Evolutionary conservation across 257 asterid species (phyloP), one percentile per base, ranked within the genome.

Genomic region (Ophiorrhiza pumila): DNA sequence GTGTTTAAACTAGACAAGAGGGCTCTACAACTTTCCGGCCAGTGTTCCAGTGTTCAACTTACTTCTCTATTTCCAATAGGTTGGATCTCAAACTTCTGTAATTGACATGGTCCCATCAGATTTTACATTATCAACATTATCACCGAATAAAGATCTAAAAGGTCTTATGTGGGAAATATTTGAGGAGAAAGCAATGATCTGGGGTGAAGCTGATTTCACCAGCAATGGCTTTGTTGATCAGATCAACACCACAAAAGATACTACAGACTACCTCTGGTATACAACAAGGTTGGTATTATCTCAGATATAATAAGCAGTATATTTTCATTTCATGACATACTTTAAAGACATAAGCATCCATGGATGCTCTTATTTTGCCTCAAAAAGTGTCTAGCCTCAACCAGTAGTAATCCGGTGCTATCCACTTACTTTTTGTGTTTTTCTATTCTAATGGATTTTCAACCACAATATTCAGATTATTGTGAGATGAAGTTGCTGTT

Each of bases 241-340:
- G 81, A 92, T 92, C 68, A 92, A 92, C 83, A 85, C 90, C 67
- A 92, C 98, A 64, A 88, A 89, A 82, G 96, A 90, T 73, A 77
- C 96, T 23, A 90, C 98, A 15, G 98, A 92, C 79, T 92, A 92
- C 86, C 96, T 92, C 65, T 92, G 98, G 98, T 89, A 86, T 61
- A 82, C 85, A 6, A 90, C 93, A 78, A 92, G 97, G 98, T 92
- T 27, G 81, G 87, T 76, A 61, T 71, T 12, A 35, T 32, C 56
- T 68, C 34, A 22, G 41, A 32, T 5, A 57, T 27, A 25, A n/a
- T n/a, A 12, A 50, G 7, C 5, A n/a, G 22, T 41, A 37, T 23
- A 37, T 27, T 42, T 50, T 23, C 29, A 13, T n/a, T 23, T 43
- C 55, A 55, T 31, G 34, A 29, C 20, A 27, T 67, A 29, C 55